Base-by-base conservation (phyloP, 257 asterid genomes). In the Thymus quinquecostatus region DNA sequence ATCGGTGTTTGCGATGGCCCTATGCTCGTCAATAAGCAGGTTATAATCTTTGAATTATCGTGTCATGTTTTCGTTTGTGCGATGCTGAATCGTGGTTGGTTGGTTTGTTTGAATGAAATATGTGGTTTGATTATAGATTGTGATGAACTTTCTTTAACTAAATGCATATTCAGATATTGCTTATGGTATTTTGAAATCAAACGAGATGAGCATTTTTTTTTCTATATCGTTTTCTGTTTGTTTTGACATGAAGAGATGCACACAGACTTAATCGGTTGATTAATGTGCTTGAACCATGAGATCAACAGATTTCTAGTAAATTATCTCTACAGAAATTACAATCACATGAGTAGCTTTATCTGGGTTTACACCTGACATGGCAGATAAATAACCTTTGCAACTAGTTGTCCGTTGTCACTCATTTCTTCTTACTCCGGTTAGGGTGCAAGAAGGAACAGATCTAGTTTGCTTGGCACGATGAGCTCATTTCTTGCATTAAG, bases 1-100 rank as follows among this genome's bases (percentile, higher is more conserved):
- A 78, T 93, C 49, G 98, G 98, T 55, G 90, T 91, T 64, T 93
- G 97, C 75, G 94, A 89, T 73, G 98, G 96, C 61, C 96, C 96
- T 32, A 93, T 89, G 98, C 80, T 93, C 75, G 30, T 80, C 8
- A 93, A 89, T 43, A 93, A 93, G 70, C 81, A 88, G 96, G 98
- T 92, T 32, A 1, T 1, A 21, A 21, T 21, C 21, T 21, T 56
- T 43, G 59, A 36, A 32, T 32, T 70, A 1, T 10, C 45, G 2
- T 30, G n/a, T 36, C 8, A 54, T 27, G 10, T 2, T 54, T 27
- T 54, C 27, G 3, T 51, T 10, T 51, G 57, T 5, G 57, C 55
- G 21, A 38, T 38, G 6, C 44, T 38, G 6, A 38, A 38, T 38
- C 44, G 44, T 38, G 44, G 44, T 38, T 2, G 3, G 5, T 38